These are phyloP conservation scores for Phtheirospermum japonicum DNA, from an alignment of 257 asterid genomes.

Conservation along the genomic window DNA sequence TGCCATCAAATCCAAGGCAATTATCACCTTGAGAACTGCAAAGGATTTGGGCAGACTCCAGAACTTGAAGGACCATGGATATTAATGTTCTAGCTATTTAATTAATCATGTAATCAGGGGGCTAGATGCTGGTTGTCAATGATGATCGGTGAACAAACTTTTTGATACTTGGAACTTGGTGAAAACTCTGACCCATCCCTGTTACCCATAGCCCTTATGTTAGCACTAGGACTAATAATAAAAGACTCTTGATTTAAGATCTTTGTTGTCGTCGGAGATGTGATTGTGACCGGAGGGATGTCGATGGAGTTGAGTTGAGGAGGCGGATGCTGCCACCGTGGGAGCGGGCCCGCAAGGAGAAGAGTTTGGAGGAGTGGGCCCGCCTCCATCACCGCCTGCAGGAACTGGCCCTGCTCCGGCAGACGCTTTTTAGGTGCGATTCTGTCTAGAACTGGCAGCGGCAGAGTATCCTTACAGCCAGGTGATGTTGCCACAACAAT, in stretches of 20 bases:
- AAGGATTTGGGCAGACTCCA: constrained; percentile 25
- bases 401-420: constrained; percentile 82
- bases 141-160: constrained; percentile 68
- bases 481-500: constrained; percentile 48
- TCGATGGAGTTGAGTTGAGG: constrained; percentile 86
- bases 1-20: constrained; percentile 41
- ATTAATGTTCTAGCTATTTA: too few relatives aligned
- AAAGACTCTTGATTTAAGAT: constrained; percentile 61
- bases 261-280: too few relatives aligned
- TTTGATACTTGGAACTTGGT: constrained; percentile 57
- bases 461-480: constrained; percentile 20
- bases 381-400: constrained; percentile 88
- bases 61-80: too few relatives aligned
- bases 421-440: constrained; percentile 42
- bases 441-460: constrained; percentile 28
- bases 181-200: constrained; percentile 42
- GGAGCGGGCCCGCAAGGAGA: constrained; percentile 91
- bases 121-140: constrained; percentile 48
- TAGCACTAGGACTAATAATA: constrained; percentile 34
- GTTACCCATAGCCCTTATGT: constrained; percentile 44
- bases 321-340: constrained; percentile 98
- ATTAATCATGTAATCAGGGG: constrained; percentile 21
- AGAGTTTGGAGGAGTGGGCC: constrained; percentile 93
- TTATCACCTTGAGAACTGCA: not conserved
- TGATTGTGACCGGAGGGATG: constrained; percentile 83